A percentile compares a stretch with the other conserved stretches of the same genome.
These are phyloP conservation scores for Umbilicus rupestris DNA, from an alignment of 164 flowering plant species.

Conservation along the genomic window DNA sequence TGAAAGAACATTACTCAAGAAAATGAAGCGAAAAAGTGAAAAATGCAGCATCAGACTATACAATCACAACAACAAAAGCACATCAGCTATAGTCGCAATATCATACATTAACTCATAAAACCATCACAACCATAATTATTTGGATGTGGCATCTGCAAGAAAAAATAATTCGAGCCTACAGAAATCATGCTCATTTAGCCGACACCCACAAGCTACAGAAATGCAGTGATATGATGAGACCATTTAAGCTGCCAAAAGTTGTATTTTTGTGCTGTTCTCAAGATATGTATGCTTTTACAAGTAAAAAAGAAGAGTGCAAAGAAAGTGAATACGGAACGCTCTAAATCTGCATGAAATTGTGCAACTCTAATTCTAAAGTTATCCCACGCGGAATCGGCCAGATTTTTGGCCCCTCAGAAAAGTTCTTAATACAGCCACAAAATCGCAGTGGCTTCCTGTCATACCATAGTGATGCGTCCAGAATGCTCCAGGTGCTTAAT, in stretches of 20 bases:
- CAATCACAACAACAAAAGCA: neutral
- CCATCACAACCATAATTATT: neutral
- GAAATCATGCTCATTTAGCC: neutral
- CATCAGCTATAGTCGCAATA: neutral
- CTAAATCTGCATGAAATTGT: neutral
- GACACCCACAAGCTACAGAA: neutral
- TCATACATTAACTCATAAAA: neutral
- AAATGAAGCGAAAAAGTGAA: neutral
- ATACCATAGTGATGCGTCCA: constrained; percentile 55
- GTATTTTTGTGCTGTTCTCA: neutral
- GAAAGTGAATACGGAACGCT: too few species aligned
- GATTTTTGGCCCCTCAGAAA: neutral
- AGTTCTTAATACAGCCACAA: constrained; percentile 25
- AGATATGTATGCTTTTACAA: too few species aligned
- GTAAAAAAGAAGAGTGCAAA: too few species aligned
- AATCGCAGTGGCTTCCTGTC: constrained; percentile 54
- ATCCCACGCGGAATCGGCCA: neutral
- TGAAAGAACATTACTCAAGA: neutral
- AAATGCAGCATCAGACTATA: neutral
- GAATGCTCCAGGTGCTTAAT: constrained; percentile 55
- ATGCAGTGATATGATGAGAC: neutral
- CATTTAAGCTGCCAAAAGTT: neutral
- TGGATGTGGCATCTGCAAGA: too few species aligned
- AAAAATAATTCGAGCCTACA: too few species aligned
- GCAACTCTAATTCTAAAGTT: neutral